phyloP scores from a whole-genome alignment of 2,329 filamentous ascomycete species.

The Chalaropsis ovoidea region DNA sequence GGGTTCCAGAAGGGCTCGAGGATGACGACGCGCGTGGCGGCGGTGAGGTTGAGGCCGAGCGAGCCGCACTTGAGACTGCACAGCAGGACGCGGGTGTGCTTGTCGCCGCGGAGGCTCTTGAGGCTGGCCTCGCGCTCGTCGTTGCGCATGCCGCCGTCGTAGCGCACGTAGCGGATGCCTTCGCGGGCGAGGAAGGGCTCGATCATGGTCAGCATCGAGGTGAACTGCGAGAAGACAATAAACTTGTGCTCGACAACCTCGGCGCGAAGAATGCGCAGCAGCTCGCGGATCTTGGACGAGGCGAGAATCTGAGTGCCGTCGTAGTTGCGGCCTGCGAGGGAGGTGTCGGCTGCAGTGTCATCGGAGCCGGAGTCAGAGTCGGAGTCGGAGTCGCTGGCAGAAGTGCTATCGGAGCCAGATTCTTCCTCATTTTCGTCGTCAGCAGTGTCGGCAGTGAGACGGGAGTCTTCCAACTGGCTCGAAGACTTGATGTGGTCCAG shows the following conservation, averaged over 20 bases:
- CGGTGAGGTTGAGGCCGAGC: conserved; percentile 85
- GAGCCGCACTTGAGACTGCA: conserved; percentile 93
- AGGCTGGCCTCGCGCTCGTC: conserved; percentile 83
- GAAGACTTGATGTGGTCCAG: not conserved
- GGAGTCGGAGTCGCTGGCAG: not conserved
- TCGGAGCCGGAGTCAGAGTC: conserved; percentile 30
- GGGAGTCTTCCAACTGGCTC: conserved; percentile 1
- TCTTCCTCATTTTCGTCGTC: not conserved
- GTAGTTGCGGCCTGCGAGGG: conserved; percentile 17
- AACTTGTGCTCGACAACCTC: conserved; percentile 83
- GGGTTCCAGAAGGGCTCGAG: conserved; percentile 99
- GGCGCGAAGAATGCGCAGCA: conserved; percentile 67
- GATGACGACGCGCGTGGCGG: conserved; percentile 85
- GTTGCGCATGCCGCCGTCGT: conserved; percentile 92
- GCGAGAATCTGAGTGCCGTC: conserved; percentile 40
- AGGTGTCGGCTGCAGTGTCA: not conserved
- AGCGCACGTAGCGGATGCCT: conserved; percentile 71
- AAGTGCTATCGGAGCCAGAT: not conserved
- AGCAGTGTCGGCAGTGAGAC: not conserved
- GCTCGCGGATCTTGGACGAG: conserved; percentile 85
- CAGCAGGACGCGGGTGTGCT: conserved; percentile 65
- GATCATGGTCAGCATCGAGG: conserved; percentile 92
- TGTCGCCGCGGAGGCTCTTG: conserved; percentile 63
- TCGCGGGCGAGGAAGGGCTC: conserved; percentile 76
- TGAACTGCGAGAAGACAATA: conserved; percentile 98